Conservation (phyloP, 179 eudicot genomes). For the Spergularia azorica region DNA sequence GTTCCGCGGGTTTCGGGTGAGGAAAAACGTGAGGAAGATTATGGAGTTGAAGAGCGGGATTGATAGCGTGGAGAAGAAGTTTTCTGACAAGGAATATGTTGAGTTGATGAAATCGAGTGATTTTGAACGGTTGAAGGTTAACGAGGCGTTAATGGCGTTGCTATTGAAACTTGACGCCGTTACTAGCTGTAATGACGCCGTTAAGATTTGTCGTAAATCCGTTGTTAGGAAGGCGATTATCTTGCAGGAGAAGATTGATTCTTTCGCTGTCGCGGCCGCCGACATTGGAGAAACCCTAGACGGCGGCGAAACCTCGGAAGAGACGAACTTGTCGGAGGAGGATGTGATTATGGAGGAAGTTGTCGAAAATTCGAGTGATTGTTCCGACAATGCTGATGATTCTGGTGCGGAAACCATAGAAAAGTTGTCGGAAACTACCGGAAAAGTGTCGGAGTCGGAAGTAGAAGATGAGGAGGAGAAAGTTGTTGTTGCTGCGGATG, state of each 20-base stretch:
- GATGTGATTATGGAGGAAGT: background rate
- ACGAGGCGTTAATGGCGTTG: conserved; percentile 54
- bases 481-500: too few relatives aligned
- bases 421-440: background rate
- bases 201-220: conserved; percentile 58
- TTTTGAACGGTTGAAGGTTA: conserved; percentile 25
- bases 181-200: conserved; percentile 44
- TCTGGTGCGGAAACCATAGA: background rate
- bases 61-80: conserved; percentile 40
- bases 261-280: conserved; percentile 19
- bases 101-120: conserved; percentile 39
- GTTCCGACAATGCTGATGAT: background rate
- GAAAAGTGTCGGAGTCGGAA: too few relatives aligned
- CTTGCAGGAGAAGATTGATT: conserved; percentile 62
- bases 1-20: conserved; percentile 57
- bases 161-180: conserved; percentile 67
- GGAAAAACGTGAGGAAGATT: conserved; percentile 55
- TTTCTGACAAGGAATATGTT: conserved; percentile 25
- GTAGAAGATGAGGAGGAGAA: background rate
- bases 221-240: conserved; percentile 57
- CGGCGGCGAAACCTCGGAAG: too few relatives aligned
- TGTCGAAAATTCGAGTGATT: too few relatives aligned
- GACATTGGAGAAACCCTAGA: background rate
- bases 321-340: background rate
- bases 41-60: conserved; percentile 38